A percentile compares a stretch with the other conserved stretches of the same genome.
Conservation (phyloP, 768 basidiomycete species). For the Trametes sanguinea region DNA sequence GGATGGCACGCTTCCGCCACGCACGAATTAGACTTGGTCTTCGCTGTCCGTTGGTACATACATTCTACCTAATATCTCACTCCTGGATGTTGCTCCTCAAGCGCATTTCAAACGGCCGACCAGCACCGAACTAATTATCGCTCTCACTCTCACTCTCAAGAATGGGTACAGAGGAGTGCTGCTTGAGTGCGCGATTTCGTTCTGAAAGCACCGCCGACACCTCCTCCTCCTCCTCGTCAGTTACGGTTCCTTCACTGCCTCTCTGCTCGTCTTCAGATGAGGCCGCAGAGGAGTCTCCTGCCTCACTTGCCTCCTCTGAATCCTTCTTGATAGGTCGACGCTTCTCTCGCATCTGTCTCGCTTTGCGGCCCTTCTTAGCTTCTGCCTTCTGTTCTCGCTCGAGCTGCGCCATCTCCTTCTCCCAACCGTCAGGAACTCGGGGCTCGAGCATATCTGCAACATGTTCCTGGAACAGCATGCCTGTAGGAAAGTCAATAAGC, state of each 20-base stretch:
- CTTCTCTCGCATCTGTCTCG: conserved; percentile 1
- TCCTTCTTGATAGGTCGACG: conserved; percentile 1
- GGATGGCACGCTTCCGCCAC: conserved; percentile 58
- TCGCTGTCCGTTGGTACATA: conserved; percentile 2
- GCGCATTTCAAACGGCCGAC: background rate
- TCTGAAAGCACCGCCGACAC: background rate
- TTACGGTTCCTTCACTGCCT: background rate
- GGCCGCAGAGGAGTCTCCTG: background rate
- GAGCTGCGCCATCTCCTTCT: conserved; percentile 34
- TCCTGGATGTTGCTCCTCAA: background rate
- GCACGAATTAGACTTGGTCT: conserved; percentile 14
- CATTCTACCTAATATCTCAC: conserved; percentile 12
- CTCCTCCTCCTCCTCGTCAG: background rate
- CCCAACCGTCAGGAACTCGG: conserved; percentile 49
- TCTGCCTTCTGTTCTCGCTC: conserved; percentile 7
- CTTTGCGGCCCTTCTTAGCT: background rate
- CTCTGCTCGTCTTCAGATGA: conserved; percentile 3
- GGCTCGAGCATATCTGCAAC: conserved; percentile 47
- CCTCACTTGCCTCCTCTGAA: background rate
- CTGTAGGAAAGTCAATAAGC: conserved; percentile 34
- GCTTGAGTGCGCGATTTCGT: background rate
- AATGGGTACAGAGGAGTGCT: background rate
- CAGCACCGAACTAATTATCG: background rate
- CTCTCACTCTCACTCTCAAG: background rate
- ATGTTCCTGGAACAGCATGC: conserved; percentile 71